phyloP scores from a whole-genome alignment of 768 basidiomycete species.

The Mrakia blollopis region DNA sequence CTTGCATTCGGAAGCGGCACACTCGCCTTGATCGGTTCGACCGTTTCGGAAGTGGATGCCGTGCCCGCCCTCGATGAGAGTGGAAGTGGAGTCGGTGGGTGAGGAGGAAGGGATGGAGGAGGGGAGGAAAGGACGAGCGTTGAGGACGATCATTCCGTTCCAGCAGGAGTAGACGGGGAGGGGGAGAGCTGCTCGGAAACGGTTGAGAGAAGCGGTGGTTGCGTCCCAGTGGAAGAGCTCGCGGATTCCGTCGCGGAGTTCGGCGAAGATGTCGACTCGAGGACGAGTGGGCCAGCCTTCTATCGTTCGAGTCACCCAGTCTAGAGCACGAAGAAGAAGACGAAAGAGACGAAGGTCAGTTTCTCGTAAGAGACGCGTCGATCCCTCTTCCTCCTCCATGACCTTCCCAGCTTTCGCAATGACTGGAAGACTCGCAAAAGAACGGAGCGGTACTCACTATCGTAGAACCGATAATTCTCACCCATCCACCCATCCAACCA shows the following conservation, averaged over 20 bases:
- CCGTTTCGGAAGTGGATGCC: conserved; percentile 29
- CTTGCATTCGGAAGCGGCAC: conserved; percentile 33
- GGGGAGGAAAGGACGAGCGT: conserved; percentile 31
- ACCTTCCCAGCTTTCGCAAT: background rate
- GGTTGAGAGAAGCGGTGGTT: conserved; percentile 24
- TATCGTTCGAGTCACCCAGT: conserved; percentile 32
- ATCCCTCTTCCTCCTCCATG: background rate
- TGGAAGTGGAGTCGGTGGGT: background rate
- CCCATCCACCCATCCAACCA: conserved; percentile 23
- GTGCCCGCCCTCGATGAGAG: conserved; percentile 11
- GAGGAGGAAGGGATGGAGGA: background rate
- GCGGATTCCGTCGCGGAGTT: conserved; percentile 32
- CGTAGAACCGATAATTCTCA: conserved; percentile 31
- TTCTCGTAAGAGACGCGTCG: background rate
- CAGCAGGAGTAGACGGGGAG: conserved; percentile 33
- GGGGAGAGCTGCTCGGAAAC: conserved; percentile 28
- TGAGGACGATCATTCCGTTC: conserved; percentile 32
- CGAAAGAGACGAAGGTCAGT: background rate
- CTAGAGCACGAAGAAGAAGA: background rate
- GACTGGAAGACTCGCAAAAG: background rate
- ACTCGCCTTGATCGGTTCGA: conserved; percentile 21
- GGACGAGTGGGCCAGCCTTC: conserved; percentile 33
- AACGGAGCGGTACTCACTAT: conserved; percentile 15
- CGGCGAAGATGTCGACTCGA: conserved; percentile 32
- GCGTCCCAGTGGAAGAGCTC: conserved; percentile 33